These are phyloP conservation scores for Fagopyrum esculentum DNA, from an alignment of 148 eudicot species.

Conservation along the genomic window DNA sequence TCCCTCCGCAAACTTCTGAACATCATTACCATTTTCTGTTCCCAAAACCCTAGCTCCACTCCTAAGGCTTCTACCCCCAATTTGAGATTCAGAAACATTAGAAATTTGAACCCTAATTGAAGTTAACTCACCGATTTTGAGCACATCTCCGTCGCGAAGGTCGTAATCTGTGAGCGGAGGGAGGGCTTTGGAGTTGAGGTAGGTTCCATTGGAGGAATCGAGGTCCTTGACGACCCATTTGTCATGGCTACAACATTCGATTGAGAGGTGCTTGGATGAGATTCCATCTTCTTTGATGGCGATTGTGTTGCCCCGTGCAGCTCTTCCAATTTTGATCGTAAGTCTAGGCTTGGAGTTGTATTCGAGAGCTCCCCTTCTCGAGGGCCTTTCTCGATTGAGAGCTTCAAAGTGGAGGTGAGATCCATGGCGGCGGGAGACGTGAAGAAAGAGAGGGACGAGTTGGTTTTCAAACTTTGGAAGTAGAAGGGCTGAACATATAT, in stretches of 20 bases:
- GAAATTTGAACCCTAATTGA: slow-evolving; percentile 33
- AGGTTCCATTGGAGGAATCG: slow-evolving; percentile 71
- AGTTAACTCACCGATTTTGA: slow-evolving; percentile 63
- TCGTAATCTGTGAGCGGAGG: slow-evolving; percentile 22
- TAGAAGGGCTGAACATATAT: too few relatives aligned
- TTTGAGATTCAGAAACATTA: slow-evolving; percentile 13
- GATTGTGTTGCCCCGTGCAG: slow-evolving; percentile 53
- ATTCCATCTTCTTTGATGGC: slow-evolving; percentile 68
- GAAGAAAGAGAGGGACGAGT: slow-evolving; percentile 4
- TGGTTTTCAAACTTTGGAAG: background rate
- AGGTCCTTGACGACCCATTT: slow-evolving; percentile 57
- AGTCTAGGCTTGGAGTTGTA: slow-evolving; percentile 28
- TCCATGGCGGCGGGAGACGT: slow-evolving; percentile 18
- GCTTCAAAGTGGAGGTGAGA: slow-evolving; percentile 28
- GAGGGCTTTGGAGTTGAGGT: slow-evolving; percentile 32
- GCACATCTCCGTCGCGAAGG: slow-evolving; percentile 38
- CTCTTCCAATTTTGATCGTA: slow-evolving; percentile 44
- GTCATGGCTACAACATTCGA: slow-evolving; percentile 25
- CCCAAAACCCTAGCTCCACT: slow-evolving; percentile 13
- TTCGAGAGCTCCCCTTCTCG: slow-evolving; percentile 47
- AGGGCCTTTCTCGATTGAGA: slow-evolving; percentile 62
- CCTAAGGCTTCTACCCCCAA: slow-evolving; percentile 23
- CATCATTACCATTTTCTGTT: background rate
- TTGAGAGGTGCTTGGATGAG: slow-evolving; percentile 60
- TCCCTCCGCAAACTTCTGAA: background rate